phyloP scores from a whole-genome alignment of 306 rosid species.

The Fragaria ananassa region DNA sequence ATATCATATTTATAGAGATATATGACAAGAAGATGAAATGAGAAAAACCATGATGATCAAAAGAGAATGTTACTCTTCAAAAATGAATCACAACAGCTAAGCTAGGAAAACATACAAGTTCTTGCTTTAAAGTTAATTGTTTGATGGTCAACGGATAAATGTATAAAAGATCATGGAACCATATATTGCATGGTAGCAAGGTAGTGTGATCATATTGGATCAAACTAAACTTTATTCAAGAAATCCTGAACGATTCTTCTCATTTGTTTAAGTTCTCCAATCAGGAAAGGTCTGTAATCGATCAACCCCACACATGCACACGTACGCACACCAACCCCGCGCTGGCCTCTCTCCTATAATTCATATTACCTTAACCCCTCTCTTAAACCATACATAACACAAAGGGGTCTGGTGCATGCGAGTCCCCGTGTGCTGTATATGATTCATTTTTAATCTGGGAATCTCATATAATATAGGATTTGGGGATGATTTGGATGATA shows the following conservation, averaged over 20 bases:
- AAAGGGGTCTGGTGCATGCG: neutral
- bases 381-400: neutral
- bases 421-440: conserved; percentile 48
- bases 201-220: conserved; percentile 17
- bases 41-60: neutral
- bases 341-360: neutral
- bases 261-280: conserved; percentile 2
- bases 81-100: neutral
- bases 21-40: too few relatives aligned
- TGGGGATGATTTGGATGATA: conserved; percentile 51
- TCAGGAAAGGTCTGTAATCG: conserved; percentile 3
- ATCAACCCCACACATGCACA: conserved; percentile 24
- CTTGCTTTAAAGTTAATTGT: neutral
- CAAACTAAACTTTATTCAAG: conserved; percentile 22
- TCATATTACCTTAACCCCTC: conserved; percentile 25
- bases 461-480: conserved; percentile 47
- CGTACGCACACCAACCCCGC: neutral
- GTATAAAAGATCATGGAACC: neutral
- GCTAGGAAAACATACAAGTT: neutral
- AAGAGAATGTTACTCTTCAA: neutral
- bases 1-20: too few relatives aligned
- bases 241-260: conserved; percentile 45
- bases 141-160: conserved; percentile 6
- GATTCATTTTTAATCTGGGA: conserved; percentile 22
- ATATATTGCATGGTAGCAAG: neutral